phyloP scores from a whole-genome alignment of 192 early-diverging fungal species.

The Podila clonocystis region DNA sequence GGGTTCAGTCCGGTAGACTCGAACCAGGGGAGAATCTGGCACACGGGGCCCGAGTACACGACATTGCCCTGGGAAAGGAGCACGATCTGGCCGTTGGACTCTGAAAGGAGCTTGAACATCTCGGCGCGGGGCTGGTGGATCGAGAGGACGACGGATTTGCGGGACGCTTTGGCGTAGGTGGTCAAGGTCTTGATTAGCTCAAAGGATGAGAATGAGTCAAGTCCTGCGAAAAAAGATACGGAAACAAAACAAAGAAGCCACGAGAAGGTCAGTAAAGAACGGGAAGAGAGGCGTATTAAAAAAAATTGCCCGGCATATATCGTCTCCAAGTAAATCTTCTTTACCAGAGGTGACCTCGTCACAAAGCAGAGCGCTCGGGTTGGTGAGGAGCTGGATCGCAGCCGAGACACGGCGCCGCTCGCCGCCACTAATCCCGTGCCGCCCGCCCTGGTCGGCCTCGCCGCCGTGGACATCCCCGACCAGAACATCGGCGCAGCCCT shows the following conservation, averaged over 20 bases:
- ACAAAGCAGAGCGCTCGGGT: conserved; percentile 67
- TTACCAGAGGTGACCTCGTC: conserved; percentile 76
- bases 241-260: not conserved
- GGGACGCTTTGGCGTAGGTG: not conserved
- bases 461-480: conserved; percentile 58
- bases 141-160: conserved; percentile 17
- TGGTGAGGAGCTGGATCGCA: conserved; percentile 73
- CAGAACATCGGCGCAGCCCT: conserved; percentile 67
- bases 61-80: conserved; percentile 2
- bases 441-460: conserved; percentile 6
- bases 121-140: conserved; percentile 32
- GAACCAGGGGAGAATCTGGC: conserved; percentile 1
- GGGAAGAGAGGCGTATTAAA: too few species aligned
- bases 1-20: conserved; percentile 5
- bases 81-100: not conserved
- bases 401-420: conserved; percentile 76
- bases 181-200: conserved; percentile 15
- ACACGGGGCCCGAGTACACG: conserved; percentile 9
- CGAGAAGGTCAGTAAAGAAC: not conserved
- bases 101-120: conserved; percentile 16
- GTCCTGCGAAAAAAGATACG: not conserved
- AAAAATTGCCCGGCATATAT: too few species aligned
- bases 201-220: conserved; percentile 17
- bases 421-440: conserved; percentile 74
- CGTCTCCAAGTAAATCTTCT: too few species aligned